Evolutionary conservation across 495 filamentous ascomycete genomes (phyloP).

Genomic region (Trichoderma gamsii): DNA sequence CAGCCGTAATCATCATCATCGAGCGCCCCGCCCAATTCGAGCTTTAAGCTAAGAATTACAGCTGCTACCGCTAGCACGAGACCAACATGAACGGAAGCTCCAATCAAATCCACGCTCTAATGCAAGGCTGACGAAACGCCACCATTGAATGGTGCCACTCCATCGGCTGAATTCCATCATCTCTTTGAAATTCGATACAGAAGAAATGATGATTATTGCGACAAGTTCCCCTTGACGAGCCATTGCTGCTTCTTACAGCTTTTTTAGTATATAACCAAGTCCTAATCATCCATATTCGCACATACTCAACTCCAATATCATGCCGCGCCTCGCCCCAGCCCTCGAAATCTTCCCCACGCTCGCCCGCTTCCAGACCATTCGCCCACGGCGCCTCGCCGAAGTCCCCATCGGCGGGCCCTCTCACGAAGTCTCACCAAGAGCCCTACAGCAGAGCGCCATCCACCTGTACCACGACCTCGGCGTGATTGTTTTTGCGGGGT

Average conservation of each 20-base stretch:
- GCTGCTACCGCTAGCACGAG: too few relatives aligned
- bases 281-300: neutral
- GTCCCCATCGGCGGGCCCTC: neutral
- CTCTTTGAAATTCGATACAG: too few relatives aligned
- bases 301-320: neutral
- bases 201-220: too few relatives aligned
- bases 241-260: too few relatives aligned
- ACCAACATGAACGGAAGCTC: too few relatives aligned
- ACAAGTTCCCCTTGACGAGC: too few relatives aligned
- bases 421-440: neutral
- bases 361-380: neutral
- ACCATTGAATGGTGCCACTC: neutral
- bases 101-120: neutral
- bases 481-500: neutral
- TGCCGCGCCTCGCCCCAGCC: neutral
- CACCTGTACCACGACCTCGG: conserved; percentile 15
- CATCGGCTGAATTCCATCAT: too few relatives aligned
- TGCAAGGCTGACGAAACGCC: conserved; percentile 5
- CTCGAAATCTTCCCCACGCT: conserved; percentile 2
- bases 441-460: neutral
- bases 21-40: too few relatives aligned
- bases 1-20: too few relatives aligned
- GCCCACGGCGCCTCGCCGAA: conserved; percentile 1
- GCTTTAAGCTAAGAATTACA: too few relatives aligned
- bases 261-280: too few relatives aligned